Conservation (phyloP, 495 filamentous ascomycete genomes). For the Aspergillus coremiiformis region DNA sequence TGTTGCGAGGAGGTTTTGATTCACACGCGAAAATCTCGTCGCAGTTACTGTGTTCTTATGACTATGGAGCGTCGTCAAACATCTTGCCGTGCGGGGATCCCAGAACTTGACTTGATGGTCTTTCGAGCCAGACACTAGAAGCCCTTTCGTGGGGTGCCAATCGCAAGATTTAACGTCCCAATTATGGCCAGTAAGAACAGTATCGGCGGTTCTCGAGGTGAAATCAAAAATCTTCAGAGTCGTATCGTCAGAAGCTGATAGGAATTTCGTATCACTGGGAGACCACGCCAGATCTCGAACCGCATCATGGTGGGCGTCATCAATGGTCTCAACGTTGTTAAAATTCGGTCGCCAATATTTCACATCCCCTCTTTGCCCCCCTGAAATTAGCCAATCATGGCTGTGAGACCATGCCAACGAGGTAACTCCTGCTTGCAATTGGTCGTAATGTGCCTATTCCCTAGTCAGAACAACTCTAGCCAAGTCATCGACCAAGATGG, state of each 20-base stretch:
- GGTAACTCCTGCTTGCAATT: conserved; percentile 67
- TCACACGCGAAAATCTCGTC: conserved; percentile 75
- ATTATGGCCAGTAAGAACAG: conserved; percentile 75
- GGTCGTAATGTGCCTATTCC: conserved; percentile 69
- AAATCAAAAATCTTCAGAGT: conserved; percentile 95
- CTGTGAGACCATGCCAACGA: conserved; percentile 84
- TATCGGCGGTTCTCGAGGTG: conserved; percentile 73
- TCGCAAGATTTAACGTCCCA: conserved; percentile 96
- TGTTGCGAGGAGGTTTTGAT: conserved; percentile 78
- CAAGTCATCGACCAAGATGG: neutral
- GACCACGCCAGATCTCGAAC: conserved; percentile 89
- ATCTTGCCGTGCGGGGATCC: conserved; percentile 86
- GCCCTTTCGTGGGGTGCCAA: conserved; percentile 93
- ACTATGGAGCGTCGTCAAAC: conserved; percentile 89
- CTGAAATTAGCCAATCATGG: conserved; percentile 93
- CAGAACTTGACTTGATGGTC: conserved; percentile 96
- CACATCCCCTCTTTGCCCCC: conserved; percentile 87
- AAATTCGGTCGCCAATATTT: conserved; percentile 99
- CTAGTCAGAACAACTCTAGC: conserved; percentile 1
- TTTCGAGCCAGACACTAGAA: conserved; percentile 94
- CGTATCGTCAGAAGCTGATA: conserved; percentile 90
- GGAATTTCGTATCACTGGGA: conserved; percentile 89
- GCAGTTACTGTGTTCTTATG: conserved; percentile 95
- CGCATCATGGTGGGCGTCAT: conserved; percentile 82
- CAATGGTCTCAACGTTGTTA: conserved; percentile 93